Conservation (phyloP, 2,329 filamentous ascomycete genomes). For the Arthrobotrys pseudoclavata region DNA sequence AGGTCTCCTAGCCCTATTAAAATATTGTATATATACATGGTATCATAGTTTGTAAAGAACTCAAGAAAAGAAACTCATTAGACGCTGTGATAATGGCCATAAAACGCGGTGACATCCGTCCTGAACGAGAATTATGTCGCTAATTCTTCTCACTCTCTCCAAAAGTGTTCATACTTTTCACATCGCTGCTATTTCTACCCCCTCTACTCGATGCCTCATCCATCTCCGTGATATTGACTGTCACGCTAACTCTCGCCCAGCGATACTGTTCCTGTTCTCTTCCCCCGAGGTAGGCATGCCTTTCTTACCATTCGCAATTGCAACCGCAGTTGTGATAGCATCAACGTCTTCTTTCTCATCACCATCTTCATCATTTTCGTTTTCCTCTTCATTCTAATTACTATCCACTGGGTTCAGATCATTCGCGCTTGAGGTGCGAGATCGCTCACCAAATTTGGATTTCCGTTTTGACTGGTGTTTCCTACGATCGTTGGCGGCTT, state of each 20-base stretch:
- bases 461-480: slow-evolving; percentile 2
- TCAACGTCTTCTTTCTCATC: slow-evolving; percentile 55
- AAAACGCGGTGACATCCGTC: not conserved
- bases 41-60: not conserved
- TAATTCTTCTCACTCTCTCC: slow-evolving; percentile 22
- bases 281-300: not conserved
- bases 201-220: slow-evolving; percentile 18
- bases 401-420: slow-evolving; percentile 19
- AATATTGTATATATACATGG: slow-evolving; percentile 14
- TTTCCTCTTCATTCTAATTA: slow-evolving; percentile 15
- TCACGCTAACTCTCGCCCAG: slow-evolving; percentile 28
- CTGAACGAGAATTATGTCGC: not conserved
- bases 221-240: slow-evolving; percentile 29
- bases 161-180: slow-evolving; percentile 22
- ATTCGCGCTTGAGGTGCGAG: slow-evolving; percentile 17
- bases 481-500: slow-evolving; percentile 13
- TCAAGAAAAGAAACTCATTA: not conserved
- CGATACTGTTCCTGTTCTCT: not conserved
- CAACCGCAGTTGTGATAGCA: slow-evolving; percentile 36
- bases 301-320: slow-evolving; percentile 34
- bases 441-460: slow-evolving; percentile 2
- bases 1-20: not conserved
- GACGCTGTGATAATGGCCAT: not conserved
- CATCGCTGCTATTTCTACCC: slow-evolving; percentile 14
- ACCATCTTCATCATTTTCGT: slow-evolving; percentile 33